Base-by-base conservation (phyloP, 1,139 yeast species). In the Magnusiomyces ingens region DNA sequence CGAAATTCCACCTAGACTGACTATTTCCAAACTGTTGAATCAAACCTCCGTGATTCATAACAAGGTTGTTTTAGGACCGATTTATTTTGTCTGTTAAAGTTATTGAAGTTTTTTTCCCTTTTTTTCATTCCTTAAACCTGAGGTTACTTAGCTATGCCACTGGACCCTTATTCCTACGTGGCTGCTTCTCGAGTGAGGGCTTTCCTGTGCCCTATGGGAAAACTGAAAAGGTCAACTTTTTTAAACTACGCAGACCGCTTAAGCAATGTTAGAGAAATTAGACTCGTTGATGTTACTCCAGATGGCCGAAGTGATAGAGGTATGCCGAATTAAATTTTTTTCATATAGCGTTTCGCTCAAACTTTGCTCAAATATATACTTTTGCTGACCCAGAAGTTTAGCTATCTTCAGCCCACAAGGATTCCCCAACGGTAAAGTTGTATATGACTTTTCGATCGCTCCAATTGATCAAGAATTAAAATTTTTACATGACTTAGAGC, bases 401-500 rank as follows among this genome's bases (percentile, higher is more conserved):
- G 65, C 62, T 26, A 68, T 73, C 58, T 90, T 90, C 72, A 86
- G 87, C 61, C 97, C 98, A 1, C 94, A 84, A 63, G 82, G 85
- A 0, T 87, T 80, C 62, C 96, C 97, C 1, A 77, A 78, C 51
- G 98, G 98, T 0, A 72, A 84, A 51, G 69, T 88, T 0, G 66
- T 81, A 15, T 85, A 78, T 61, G 84, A 84, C 54, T 81, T 82
- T 59, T 70, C 67, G 21, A 69, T 79, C 0, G 62, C 76, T 1
- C 67, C 72, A 36, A 77, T 78, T 12, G 88, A 84, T 55, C 73
- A 75, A 22, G 87, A 83, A 51, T 73, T 77, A 19, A 70, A 82
- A 10, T 84, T 86, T 56, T 72, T 91, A 53, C 88, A 86, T 61
- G 97, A 91, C 67, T 82, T 91, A 59, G 98, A 93, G 67, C 96